A percentile compares a stretch with the other conserved stretches of the same genome.
phyloP scores from a whole-genome alignment of 768 basidiomycete genomes.

The Mycena crocata region DNA sequence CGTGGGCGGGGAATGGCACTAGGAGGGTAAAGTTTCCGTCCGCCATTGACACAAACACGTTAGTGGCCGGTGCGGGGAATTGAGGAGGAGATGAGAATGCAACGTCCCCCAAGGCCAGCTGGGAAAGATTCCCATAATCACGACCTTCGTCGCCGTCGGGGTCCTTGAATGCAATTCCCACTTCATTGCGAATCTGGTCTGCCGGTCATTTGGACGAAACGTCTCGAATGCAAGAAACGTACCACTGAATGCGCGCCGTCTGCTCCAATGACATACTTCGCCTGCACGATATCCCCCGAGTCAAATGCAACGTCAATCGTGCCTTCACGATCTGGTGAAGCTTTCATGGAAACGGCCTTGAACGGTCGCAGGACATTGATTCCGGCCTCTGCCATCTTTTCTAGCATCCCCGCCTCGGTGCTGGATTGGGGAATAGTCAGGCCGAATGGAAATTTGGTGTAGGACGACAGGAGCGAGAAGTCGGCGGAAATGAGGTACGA shows the following conservation, averaged over 20 bases:
- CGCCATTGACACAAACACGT: conserved; percentile 39
- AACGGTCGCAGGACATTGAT: conserved; percentile 50
- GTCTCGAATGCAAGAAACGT: conserved; percentile 10
- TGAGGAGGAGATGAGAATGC: conserved; percentile 45
- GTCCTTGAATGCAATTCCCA: conserved; percentile 57
- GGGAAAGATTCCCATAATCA: conserved; percentile 43
- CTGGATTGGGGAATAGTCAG: conserved; percentile 56
- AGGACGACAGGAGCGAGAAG: conserved; percentile 47
- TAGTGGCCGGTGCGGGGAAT: conserved; percentile 35
- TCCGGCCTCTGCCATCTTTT: conserved; percentile 45
- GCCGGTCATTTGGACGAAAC: neutral
- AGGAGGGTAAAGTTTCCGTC: conserved; percentile 46
- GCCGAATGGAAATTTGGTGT: conserved; percentile 59
- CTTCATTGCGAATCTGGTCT: conserved; percentile 55
- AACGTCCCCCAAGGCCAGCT: conserved; percentile 62
- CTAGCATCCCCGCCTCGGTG: conserved; percentile 55
- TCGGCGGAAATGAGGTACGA: conserved; percentile 41
- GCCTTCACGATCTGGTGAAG: conserved; percentile 39
- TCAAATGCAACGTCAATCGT: conserved; percentile 58
- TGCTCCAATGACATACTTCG: conserved; percentile 63
- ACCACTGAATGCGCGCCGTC: conserved; percentile 63
- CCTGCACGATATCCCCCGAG: conserved; percentile 53
- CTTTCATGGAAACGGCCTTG: conserved; percentile 52
- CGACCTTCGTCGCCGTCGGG: conserved; percentile 47
- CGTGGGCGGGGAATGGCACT: conserved; percentile 47